Conservation (phyloP, 2,329 filamentous ascomycete genomes). For the Colletotrichum spaethianum region DNA sequence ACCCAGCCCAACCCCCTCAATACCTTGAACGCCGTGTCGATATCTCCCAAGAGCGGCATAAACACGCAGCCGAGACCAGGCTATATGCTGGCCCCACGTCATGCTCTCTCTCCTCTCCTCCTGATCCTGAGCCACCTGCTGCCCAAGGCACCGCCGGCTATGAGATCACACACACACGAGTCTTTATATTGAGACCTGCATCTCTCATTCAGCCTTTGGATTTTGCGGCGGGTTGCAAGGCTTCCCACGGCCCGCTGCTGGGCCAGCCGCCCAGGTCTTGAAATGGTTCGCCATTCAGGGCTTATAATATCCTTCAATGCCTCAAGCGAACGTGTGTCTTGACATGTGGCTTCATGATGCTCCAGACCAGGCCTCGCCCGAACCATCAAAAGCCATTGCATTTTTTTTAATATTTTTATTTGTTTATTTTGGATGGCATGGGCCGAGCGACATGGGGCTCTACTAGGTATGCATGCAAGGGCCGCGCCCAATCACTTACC, state of each 20-base stretch:
- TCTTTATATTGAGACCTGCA: constrained; percentile 4
- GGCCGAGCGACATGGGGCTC: constrained; percentile 25
- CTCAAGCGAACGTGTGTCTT: neutral
- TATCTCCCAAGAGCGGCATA: neutral
- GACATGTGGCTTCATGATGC: neutral
- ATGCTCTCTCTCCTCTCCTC: constrained; percentile 3
- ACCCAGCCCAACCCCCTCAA: neutral
- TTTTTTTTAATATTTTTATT: neutral
- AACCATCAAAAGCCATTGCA: constrained; percentile 4
- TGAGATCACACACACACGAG: neutral
- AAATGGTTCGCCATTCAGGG: neutral
- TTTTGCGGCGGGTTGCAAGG: neutral
- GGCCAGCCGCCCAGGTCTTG: neutral
- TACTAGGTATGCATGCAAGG: constrained; percentile 36
- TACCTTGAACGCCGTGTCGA: neutral
- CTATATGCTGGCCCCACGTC: neutral
- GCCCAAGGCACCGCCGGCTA: constrained; percentile 7
- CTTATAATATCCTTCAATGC: neutral
- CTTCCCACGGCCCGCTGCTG: neutral
- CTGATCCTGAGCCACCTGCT: neutral
- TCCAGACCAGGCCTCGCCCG: neutral
- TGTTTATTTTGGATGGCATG: constrained; percentile 10
- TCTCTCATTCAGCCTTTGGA: neutral
- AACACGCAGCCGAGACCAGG: neutral
- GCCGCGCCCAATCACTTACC: constrained; percentile 25